Evolutionary conservation across 106 monocot species (phyloP).

Genomic region (Posidonia australis): DNA sequence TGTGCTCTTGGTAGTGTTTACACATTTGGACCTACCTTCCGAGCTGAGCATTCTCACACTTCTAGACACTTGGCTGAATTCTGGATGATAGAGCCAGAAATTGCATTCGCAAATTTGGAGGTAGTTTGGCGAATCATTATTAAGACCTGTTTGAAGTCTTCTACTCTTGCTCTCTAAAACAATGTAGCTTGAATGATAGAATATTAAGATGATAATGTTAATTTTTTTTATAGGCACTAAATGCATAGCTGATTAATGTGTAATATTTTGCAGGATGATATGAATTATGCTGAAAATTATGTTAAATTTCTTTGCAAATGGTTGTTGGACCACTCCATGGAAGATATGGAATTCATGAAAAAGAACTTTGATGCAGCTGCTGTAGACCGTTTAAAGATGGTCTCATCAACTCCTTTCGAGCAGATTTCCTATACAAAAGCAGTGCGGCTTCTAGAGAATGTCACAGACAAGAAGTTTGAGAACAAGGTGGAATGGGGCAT

Average conservation of each 20-base stretch:
- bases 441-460: slow-evolving; percentile 40
- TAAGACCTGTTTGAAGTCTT: not conserved
- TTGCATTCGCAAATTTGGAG: slow-evolving; percentile 89
- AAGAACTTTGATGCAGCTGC: slow-evolving; percentile 56
- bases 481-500: slow-evolving; percentile 75
- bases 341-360: slow-evolving; percentile 79
- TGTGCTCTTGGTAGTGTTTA: slow-evolving; percentile 92
- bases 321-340: slow-evolving; percentile 56
- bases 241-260: not conserved
- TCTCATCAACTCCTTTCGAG: slow-evolving; percentile 53
- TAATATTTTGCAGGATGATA: slow-evolving; percentile 48
- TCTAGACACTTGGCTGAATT: slow-evolving; percentile 94
- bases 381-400: slow-evolving; percentile 59
- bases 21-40: slow-evolving; percentile 96
- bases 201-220: not conserved
- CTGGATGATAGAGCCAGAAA: slow-evolving; percentile 99
- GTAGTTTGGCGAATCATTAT: slow-evolving; percentile 19
- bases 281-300: slow-evolving; percentile 66
- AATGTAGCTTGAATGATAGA: no score
- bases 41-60: slow-evolving; percentile 93
- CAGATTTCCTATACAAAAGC: slow-evolving; percentile 73
- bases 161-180: no score
- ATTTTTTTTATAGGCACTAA: not conserved
- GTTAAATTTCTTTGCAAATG: slow-evolving; percentile 67
- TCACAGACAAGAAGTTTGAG: slow-evolving; percentile 68